Conservation (phyloP, 495 filamentous ascomycete species). For the Hyaloscypha bicolor region DNA sequence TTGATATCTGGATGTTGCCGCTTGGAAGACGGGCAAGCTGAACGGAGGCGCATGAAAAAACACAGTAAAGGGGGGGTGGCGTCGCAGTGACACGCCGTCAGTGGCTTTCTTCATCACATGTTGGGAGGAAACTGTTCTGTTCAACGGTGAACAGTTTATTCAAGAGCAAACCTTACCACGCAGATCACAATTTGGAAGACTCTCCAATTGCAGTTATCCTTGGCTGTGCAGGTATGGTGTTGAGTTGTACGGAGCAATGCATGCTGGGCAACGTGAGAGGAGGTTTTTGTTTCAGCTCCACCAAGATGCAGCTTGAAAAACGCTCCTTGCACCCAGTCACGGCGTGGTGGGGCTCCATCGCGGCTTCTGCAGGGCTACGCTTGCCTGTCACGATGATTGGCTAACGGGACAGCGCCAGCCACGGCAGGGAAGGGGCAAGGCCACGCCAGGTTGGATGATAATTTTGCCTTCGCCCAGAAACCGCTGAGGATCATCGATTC, state of each 20-base stretch:
- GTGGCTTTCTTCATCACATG: background rate
- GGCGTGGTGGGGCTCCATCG: background rate
- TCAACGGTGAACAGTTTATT: no score
- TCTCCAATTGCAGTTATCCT: background rate
- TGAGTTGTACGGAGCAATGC: no score
- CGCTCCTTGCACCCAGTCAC: background rate
- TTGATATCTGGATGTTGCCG: background rate
- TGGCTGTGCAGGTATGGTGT: no score
- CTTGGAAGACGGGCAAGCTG: background rate
- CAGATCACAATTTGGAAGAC: background rate
- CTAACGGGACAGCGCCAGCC: background rate
- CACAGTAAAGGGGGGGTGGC: background rate
- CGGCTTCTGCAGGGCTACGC: background rate
- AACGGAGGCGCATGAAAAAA: background rate
- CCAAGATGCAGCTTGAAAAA: background rate
- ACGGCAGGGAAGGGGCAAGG: background rate
- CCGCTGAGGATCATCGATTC: background rate
- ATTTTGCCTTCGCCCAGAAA: background rate
- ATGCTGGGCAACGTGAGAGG: background rate
- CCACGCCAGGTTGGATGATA: background rate
- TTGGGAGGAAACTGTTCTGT: background rate
- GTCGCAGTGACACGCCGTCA: background rate
- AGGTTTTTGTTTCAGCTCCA: background rate
- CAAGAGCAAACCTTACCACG: no score
- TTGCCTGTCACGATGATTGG: background rate